Evolutionary conservation across 208 protist genomes (phyloP), one percentile per base, ranked within the genome.

Genomic region (Phytomonas francai): DNA sequence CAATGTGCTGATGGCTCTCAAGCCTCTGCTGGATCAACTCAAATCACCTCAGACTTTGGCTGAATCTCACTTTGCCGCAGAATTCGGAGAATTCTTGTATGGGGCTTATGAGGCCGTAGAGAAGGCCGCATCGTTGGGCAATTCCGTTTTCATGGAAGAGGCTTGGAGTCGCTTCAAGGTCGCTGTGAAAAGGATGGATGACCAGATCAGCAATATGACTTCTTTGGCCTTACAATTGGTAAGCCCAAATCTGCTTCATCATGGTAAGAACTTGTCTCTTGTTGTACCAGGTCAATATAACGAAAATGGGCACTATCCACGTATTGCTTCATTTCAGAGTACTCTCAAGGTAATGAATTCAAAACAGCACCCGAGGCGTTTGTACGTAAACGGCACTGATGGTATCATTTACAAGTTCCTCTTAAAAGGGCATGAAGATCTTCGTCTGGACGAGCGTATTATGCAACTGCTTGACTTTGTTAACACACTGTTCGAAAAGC

Each of bases 381-480:
- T 99, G 3, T 98, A 92, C 65, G 88, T 99, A 30, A 87, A 92
- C 63, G 98, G 98, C 56, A 95, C 80, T 19, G 97, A 99, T 79
- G 98, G 98, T 29, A 65, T 89, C 2, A 65, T 93, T 31, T 99
- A 99, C 84, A 88, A 93, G 71, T 99, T 99, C 86, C 83, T 99
- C 32, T 88, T 99, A 30, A 99, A 99, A 74, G 99, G 98, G 28
- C 96, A 98, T 74, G 98, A 99, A 81, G 97, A 98, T 72, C 74
- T 98, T 32, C 84, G 98, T 31, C 92, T 99, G 81, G 99, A 99
- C 79, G 99, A 99, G 84, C 88, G 99, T 32, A 98, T 99, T 29
- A 99, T 99, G 99, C 98, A 99, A 88, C 93, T 99, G 59, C 98
- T 99, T 70, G 97, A 95, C 1, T 95, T 99, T 59, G 98, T 99